A percentile compares a stretch with the other conserved stretches of the same genome.
These are phyloP conservation scores for Exobasidium cylindrosporum DNA, from an alignment of 1,284 basidiomycete species.

Conservation along the genomic window DNA sequence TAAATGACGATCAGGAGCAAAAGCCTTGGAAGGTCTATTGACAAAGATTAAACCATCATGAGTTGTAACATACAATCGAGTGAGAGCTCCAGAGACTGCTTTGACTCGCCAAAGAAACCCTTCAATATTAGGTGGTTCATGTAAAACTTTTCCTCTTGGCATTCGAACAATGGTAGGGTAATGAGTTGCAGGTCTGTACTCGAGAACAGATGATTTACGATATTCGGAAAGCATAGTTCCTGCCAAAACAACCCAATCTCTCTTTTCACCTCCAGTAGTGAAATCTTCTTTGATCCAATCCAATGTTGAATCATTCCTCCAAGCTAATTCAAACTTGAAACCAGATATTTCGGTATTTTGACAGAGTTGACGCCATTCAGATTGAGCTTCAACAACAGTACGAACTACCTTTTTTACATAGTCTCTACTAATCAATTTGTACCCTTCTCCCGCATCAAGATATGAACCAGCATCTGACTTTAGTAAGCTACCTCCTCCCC, in stretches of 20 bases:
- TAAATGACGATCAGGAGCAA: constrained; percentile 67
- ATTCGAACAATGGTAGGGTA: constrained; percentile 61
- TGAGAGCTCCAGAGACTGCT: constrained; percentile 64
- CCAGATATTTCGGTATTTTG: constrained; percentile 63
- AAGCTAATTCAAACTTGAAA: constrained; percentile 68
- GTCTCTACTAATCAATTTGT: constrained; percentile 62
- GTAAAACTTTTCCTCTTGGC: constrained; percentile 62
- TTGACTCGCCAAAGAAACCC: constrained; percentile 71
- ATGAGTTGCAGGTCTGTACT: constrained; percentile 70
- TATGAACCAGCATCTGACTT: neutral
- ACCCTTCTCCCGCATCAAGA: constrained; percentile 48
- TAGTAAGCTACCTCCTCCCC: neutral
- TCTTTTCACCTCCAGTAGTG: constrained; percentile 65
- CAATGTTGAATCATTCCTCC: constrained; percentile 68
- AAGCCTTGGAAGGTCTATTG: constrained; percentile 61
- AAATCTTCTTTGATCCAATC: constrained; percentile 76
- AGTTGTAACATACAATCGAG: constrained; percentile 68
- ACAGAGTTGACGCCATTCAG: constrained; percentile 67
- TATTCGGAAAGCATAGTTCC: constrained; percentile 63
- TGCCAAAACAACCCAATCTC: constrained; percentile 70
- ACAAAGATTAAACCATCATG: constrained; percentile 73
- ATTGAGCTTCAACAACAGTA: constrained; percentile 61
- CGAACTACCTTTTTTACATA: constrained; percentile 64
- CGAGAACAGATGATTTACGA: constrained; percentile 61
- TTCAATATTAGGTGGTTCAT: constrained; percentile 73